Base-by-base conservation (phyloP, 495 filamentous ascomycete species). In the Annulohypoxylon nitens region DNA sequence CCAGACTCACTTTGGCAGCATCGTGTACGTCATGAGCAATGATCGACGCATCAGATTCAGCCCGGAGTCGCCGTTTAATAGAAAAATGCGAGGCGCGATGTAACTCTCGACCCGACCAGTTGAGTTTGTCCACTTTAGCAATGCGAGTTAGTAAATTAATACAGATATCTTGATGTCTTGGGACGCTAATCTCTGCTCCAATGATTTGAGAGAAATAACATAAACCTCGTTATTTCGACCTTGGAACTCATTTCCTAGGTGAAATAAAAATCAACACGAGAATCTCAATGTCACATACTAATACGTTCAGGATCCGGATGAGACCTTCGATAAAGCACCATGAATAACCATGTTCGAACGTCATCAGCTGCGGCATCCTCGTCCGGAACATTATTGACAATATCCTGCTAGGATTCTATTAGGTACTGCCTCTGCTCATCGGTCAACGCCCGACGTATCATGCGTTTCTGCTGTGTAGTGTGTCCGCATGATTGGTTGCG, bases 11-110 rank as follows among this genome's bases (percentile, higher is more conserved):
- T 39, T 74, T 74, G 10, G 67, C 45, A 26, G 76, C 76, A 41
- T 78, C 76, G 20, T 57, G 60, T 59, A 78, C 73, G 23, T 78
- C 76, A 33, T 75, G 69, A 11, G 74, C 74, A 11, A 76, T 70
- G 41, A 71, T 47, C 5, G 64, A 58, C 0, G 70, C 68, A 34
- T 76, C 64, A 2, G 74, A 61, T 51, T 78, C 74, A 23, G 71
- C 26, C 2, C 76, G 65, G 7, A 78, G 64, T 33, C 71, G 74
- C 25, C 72, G 60, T 37, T 71, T 64, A 10, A 69, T 69, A 5
- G 58, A 50, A 8, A 78, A 26, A 43, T 78, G 75, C 7, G 71
- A 67, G 20, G 74, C 65, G 33, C 70, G 76, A 14, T 76, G 76
- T 8, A 76, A 69, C 33, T 75, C 71, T 10, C 61, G 48, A 16